These are phyloP conservation scores for Pistacia integerrima DNA, from an alignment of 345 rosid species.

Conservation along the genomic window DNA sequence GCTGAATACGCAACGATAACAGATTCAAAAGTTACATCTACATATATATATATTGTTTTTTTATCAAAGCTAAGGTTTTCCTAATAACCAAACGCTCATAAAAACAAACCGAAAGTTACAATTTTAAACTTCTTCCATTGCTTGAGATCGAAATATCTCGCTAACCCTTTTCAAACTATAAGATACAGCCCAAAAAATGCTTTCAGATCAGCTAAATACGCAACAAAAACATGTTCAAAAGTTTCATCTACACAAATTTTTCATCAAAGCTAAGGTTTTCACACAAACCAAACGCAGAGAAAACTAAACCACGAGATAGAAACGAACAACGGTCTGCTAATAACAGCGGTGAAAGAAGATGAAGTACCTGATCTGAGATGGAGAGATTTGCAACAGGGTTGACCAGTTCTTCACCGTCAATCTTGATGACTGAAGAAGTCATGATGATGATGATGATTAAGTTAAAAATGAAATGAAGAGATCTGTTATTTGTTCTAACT, in stretches of 20 bases:
- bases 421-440: slow-evolving; percentile 31
- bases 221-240: background rate
- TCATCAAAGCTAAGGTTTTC: background rate
- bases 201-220: background rate
- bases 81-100: background rate
- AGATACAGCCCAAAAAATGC: background rate
- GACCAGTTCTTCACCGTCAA: slow-evolving; percentile 20
- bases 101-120: too few relatives aligned
- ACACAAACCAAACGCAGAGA: background rate
- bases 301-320: too few relatives aligned
- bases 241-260: background rate
- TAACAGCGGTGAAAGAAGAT: background rate
- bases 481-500: background rate
- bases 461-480: background rate
- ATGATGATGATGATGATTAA: slow-evolving; percentile 15
- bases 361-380: slow-evolving; percentile 36
- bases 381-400: slow-evolving; percentile 19
- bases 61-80: background rate
- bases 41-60: background rate
- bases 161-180: background rate
- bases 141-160: background rate
- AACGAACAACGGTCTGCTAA: too few relatives aligned
- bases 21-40: background rate
- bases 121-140: background rate
- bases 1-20: background rate